Base-by-base conservation (phyloP, 1,284 basidiomycete genomes). In the Tylopilus orsonianus region DNA sequence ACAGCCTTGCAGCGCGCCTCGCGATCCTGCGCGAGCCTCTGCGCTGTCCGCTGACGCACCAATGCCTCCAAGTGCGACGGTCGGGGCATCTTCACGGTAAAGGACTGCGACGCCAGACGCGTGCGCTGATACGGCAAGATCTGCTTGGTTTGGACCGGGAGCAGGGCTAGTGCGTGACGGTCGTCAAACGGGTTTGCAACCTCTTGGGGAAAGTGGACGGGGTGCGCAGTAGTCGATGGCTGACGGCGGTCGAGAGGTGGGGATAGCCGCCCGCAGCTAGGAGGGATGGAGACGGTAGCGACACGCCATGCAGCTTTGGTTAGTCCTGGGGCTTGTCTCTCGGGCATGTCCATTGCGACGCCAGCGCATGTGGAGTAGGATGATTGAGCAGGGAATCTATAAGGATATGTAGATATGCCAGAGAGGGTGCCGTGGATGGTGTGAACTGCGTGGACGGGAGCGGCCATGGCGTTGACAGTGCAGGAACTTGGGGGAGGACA, bases 1-100 rank as follows among this genome's bases (percentile, higher is more conserved):
- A 78, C 75, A 33, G 77, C 66, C 50, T 67, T 72, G 29, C 71
- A 69, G 5, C 72, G 65, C 1, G 72, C 67, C 42, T 76, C 71
- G 43, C 64, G 64, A 44, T 73, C 70, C 56, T 63, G 60, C 42
- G 58, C 62, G 52, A 62, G 55, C 34, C 62, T 39, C 38, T 68
- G 66, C 2, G 66, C 64, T 18, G 66, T 64, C 41, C 64, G 47
- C 45, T 66, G 67, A 9, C 67, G 66, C 2, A 68, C 52, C 30
- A 66, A 30, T 5, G 50, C 48, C 7, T 69, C 66, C 4, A 67
- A 20, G 16, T 61, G 51, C 2, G 52, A 50, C 2, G 56, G n/a
- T 5, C 59, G 61, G 1, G 66, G 66, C 4, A 67, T 36, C 23
- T 51, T 67, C 0, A 65, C 59, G 1, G 54, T 54, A 13, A 55